Evolutionary conservation across 805 yeast genomes (phyloP), one percentile per base, ranked within the genome.

Genomic region (Kodamaea lidongshanica): DNA sequence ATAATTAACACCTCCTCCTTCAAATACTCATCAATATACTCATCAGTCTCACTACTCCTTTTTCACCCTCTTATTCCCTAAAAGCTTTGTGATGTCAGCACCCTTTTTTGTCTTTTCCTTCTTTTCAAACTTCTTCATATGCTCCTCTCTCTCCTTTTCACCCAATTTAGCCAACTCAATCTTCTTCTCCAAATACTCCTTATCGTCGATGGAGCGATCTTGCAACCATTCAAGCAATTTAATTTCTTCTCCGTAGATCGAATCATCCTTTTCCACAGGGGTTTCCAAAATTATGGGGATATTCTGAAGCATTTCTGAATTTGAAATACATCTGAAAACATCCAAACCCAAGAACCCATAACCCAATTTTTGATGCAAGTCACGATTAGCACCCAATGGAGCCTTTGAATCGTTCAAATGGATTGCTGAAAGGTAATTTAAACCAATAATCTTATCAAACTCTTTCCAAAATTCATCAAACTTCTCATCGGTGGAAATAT

Each of bases 371-470:
- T 92, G 95, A 52, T 92, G 98, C 32, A 89, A 69, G 54, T 92
- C 98, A 39, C 94, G 70, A 45, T 85, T 85, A 14, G 95, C 87
- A 2, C 80, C 92, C 24, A 84, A 54, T 3, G 97, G 97, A 3
- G 94, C 94, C 58, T 89, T 88, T 6, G 97, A 89, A 52, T 92
- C 98, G 51, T 92, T 92, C 34, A 92, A 58, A 58, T 92, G 98
- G 28, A 92, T 70, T 1, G 94, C 88, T 14, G 77, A 58, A 27
- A 92, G 59, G 51, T 82, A 86, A 40, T 84, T 58, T 46, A 70
- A 62, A 0, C 98, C 98, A 12, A 92, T 67, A 6, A 69, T 63
- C 5, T 65, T 52, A 47, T 88, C 96, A 54, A 83, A 92, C 22
- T 76, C 58, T 4, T 61, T 53, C 94, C 96, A 82, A 53, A 92